Base-by-base conservation (phyloP, 495 filamentous ascomycete species). In the Podospora pseudocomata region DNA sequence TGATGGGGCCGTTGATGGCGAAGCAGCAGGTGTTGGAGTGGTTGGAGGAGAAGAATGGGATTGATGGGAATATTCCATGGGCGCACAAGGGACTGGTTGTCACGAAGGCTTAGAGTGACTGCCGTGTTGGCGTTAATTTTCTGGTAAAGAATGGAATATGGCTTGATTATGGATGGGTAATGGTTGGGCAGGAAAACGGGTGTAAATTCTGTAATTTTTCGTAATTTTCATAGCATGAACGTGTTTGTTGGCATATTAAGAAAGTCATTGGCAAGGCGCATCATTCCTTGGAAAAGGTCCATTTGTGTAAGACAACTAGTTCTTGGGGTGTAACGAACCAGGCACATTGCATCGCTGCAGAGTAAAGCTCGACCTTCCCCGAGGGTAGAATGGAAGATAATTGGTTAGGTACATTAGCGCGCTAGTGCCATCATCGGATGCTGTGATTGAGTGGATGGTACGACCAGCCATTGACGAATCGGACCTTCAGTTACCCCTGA, bases 11-110 rank as follows among this genome's bases (percentile, higher is more conserved):
- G 11, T 28, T 62, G 60, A n/a, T 62, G 23, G 60, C 60, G 6
- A 62, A 30, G 60, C 60, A 62, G 23, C 60, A 28, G 23, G 60
- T 62, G 60, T n/a, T 62, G 60, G 30, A 62, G 23, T 62, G 60
- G 60, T 28, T 62, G 60, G 30, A 27, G 27, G 60, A 62, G 60
- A 62, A 62, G 26, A 28, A 62, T 13, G 5, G 18, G 16, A n/a
- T 30, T 32, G 18, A n/a, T 32, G 60, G 60, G 27, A 62, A 0
- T 0, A 62, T 62, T 62, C 60, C 60, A 2, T 62, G 60, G 60
- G 30, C 18, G 60, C 55, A 58, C 23, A 58, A 26, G 19, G 55
- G 55, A 5, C 23, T 58, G 55, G 55, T 20, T 6, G 39, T 49
- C 9, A 49, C 39, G 9, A 49, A 49, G 39, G 39, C 39, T 11